Evolutionary conservation across 1,139 yeast species (phyloP).

Genomic region (Suzukiozyma palmioleophila): DNA sequence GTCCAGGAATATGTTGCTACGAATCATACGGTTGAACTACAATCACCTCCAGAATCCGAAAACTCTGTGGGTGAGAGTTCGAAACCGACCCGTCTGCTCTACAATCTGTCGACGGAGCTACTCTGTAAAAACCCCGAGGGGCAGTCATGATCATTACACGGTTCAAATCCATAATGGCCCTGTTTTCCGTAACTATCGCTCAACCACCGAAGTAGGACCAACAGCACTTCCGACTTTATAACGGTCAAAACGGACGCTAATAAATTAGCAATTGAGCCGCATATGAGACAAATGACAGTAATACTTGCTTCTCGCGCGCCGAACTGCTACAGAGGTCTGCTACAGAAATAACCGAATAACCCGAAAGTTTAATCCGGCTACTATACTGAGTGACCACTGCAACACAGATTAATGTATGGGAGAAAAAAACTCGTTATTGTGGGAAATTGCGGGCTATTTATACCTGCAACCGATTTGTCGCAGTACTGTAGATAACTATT

Average conservation of each 20-base stretch:
- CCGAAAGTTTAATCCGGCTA: constrained; percentile 25
- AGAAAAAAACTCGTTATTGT: constrained; percentile 1
- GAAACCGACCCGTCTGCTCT: constrained; percentile 58
- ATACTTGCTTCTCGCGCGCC: constrained; percentile 68
- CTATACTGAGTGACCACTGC: constrained; percentile 36
- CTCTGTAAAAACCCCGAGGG: constrained; percentile 53
- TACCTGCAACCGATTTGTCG: background rate
- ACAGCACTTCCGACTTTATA: constrained; percentile 22
- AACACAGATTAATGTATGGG: constrained; percentile 47
- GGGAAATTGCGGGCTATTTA: background rate
- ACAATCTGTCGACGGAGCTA: constrained; percentile 87
- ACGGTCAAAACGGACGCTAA: constrained; percentile 21
- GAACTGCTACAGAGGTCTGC: constrained; percentile 51
- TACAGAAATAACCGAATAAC: constrained; percentile 27
- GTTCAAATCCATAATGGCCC: constrained; percentile 21
- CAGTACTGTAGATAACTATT: constrained; percentile 1
- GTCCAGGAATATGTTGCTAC: constrained; percentile 91
- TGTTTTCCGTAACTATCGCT: constrained; percentile 34
- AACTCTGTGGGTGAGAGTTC: constrained; percentile 49
- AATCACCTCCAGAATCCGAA: constrained; percentile 20
- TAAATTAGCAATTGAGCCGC: constrained; percentile 16
- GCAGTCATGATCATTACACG: constrained; percentile 8
- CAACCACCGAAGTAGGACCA: constrained; percentile 56
- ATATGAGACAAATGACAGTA: constrained; percentile 14
- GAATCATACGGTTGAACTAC: constrained; percentile 52